Evolutionary conservation across 2,329 filamentous ascomycete species (phyloP).

Genomic region (Alternaria conjuncta): DNA sequence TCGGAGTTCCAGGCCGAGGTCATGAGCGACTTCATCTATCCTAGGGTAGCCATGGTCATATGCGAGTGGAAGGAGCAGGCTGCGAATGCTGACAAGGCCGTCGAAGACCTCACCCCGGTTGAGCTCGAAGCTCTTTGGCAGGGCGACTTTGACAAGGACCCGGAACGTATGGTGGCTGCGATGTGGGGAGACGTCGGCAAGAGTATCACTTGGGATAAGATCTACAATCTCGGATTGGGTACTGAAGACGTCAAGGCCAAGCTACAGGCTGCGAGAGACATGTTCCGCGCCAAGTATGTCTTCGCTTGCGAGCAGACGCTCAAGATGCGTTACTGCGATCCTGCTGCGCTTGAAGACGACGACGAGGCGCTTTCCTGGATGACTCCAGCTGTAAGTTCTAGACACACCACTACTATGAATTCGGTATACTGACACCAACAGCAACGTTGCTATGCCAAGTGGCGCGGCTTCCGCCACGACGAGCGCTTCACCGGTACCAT

Average conservation of each 20-base stretch:
- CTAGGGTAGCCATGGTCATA: not conserved
- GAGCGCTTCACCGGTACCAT: not conserved
- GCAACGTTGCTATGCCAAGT: not conserved
- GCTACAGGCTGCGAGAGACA: not conserved
- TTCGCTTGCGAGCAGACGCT: not conserved
- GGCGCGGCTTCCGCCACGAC: not conserved
- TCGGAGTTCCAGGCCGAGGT: not conserved
- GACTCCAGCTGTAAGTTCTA: not conserved
- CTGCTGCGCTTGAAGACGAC: not conserved
- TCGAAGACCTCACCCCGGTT: not conserved
- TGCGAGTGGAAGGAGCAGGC: not conserved
- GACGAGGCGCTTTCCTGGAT: not conserved
- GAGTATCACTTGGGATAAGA: not conserved
- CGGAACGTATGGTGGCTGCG: not conserved
- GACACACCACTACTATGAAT: accelerated
- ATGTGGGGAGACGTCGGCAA: not conserved
- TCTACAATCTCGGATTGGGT: not conserved
- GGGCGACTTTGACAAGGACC: not conserved
- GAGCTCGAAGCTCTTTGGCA: not conserved
- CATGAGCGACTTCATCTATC: not conserved
- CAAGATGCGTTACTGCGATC: not conserved
- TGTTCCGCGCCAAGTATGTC: not conserved
- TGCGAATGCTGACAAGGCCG: not conserved
- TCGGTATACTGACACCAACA: not conserved
- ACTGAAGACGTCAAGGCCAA: not conserved